phyloP scores from a whole-genome alignment of 73 alveolate species.

The Paramecium octaurelia region DNA sequence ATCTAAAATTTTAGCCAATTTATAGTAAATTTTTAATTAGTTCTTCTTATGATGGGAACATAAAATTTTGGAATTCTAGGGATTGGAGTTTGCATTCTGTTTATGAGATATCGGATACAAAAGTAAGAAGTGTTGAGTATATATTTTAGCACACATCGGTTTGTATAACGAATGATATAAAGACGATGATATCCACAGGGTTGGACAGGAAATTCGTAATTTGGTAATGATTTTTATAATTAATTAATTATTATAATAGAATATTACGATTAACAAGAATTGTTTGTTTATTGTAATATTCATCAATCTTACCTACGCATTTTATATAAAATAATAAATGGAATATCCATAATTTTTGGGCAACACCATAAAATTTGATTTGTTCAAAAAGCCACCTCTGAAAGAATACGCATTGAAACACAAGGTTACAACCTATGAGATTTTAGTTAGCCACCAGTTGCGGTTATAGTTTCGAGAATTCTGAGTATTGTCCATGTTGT shows the following conservation, averaged over 20 bases:
- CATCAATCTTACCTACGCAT: not conserved
- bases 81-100: conserved; percentile 74
- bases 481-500: not conserved
- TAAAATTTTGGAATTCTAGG: conserved; percentile 76
- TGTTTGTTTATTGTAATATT: not conserved
- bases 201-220: conserved; percentile 38
- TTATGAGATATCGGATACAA: conserved; percentile 34
- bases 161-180: not conserved
- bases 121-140: not conserved
- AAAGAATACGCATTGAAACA: not conserved
- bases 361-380: not conserved
- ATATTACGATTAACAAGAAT: not conserved
- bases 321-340: not conserved
- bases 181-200: not conserved
- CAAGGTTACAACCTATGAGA: not conserved
- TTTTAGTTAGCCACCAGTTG: not conserved
- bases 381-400: not conserved
- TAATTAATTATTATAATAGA: not conserved
- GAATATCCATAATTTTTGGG: not conserved
- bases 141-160: not conserved
- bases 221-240: conserved; percentile 12
- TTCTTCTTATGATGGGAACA: conserved; percentile 76
- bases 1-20: conserved; percentile 71
- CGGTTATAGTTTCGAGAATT: not conserved
- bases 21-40: conserved; percentile 66